A percentile compares a stretch with the other conserved stretches of the same genome.
phyloP scores from a whole-genome alignment of 352 stramenopile species.

The Phytopythium ostracodes region DNA sequence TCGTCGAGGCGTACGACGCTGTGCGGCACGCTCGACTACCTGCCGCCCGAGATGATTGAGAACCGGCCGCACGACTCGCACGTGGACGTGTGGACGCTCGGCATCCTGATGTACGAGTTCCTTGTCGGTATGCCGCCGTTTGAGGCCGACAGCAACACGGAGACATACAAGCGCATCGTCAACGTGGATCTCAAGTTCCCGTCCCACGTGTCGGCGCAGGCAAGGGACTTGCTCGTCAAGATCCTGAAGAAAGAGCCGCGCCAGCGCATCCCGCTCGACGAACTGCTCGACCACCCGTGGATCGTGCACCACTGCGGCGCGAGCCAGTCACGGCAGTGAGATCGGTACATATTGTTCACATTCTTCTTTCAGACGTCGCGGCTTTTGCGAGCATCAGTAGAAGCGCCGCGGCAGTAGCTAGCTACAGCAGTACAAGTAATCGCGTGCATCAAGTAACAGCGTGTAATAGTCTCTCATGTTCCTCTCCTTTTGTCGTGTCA shows the following conservation, averaged over 20 bases:
- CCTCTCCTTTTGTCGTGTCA: conserved; percentile 7
- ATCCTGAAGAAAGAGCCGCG: conserved; percentile 94
- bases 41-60: conserved; percentile 99
- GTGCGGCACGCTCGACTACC: conserved; percentile 99
- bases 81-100: conserved; percentile 97
- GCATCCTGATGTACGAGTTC: conserved; percentile 99
- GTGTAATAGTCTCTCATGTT: conserved; percentile 4
- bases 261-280: conserved; percentile 90
- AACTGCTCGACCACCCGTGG: conserved; percentile 95
- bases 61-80: conserved; percentile 96
- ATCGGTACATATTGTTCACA: background rate
- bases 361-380: conserved; percentile 16
- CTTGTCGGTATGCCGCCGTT: conserved; percentile 97
- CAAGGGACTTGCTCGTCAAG: conserved; percentile 93
- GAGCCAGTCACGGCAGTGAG: conserved; percentile 11
- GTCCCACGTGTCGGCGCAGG: conserved; percentile 85
- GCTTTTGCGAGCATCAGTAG: background rate
- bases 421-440: conserved; percentile 1
- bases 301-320: conserved; percentile 74
- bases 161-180: conserved; percentile 97
- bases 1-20: conserved; percentile 96
- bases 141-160: conserved; percentile 93
- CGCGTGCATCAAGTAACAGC: background rate
- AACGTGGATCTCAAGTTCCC: conserved; percentile 97
- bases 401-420: background rate